These are phyloP conservation scores for Sclerotinia spermophila DNA, from an alignment of 2,329 filamentous ascomycete species.

Conservation along the genomic window DNA sequence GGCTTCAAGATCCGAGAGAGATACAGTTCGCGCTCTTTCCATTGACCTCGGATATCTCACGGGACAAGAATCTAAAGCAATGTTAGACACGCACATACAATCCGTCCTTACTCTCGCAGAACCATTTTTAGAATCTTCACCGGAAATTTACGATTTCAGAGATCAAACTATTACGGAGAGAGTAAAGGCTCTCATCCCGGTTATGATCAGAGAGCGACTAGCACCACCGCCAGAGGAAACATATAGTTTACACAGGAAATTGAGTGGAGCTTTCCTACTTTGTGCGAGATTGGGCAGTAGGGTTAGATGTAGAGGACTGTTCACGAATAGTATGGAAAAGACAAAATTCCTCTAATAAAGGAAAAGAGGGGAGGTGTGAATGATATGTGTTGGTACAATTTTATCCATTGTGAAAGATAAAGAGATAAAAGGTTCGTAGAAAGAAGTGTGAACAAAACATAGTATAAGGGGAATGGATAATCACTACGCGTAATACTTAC, in stretches of 20 bases:
- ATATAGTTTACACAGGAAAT: conserved; percentile 89
- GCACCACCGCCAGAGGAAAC: conserved; percentile 95
- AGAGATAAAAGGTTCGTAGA: neutral
- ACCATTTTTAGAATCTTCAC: conserved; percentile 74
- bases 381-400: neutral
- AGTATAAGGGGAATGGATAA: neutral
- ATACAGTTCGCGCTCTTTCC: conserved; percentile 62
- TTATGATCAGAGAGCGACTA: conserved; percentile 87
- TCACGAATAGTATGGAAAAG: conserved; percentile 47
- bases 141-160: conserved; percentile 84
- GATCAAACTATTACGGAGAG: conserved; percentile 96
- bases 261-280: conserved; percentile 90
- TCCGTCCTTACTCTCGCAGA: conserved; percentile 89
- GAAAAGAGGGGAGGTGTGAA: neutral
- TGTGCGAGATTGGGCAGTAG: conserved; percentile 82
- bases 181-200: conserved; percentile 80
- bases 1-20: conserved; percentile 67
- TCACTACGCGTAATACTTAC: neutral
- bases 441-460: neutral
- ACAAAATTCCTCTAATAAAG: conserved; percentile 24
- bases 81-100: conserved; percentile 87
- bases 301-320: conserved; percentile 78
- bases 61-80: conserved; percentile 76
- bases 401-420: too few relatives aligned
- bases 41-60: conserved; percentile 85